These are phyloP conservation scores for Furcasterigmium sp. DNA, from an alignment of 2,329 filamentous ascomycete species.

Conservation along the genomic window DNA sequence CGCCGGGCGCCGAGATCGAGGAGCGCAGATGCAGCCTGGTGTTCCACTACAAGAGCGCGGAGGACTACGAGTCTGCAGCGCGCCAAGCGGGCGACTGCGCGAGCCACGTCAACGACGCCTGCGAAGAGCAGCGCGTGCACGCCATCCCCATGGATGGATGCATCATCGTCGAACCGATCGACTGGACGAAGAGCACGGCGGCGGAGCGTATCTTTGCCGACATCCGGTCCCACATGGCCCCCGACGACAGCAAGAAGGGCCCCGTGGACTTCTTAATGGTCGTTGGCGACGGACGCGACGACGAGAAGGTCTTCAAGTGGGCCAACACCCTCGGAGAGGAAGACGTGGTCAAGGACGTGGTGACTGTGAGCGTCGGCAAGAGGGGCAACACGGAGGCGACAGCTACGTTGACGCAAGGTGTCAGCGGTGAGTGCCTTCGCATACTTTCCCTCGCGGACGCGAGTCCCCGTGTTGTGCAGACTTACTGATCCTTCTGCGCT, in stretches of 20 bases:
- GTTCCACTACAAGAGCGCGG: constrained; percentile 82
- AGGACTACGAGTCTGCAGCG: constrained; percentile 68
- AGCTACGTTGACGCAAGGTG: constrained; percentile 82
- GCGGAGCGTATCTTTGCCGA: constrained; percentile 67
- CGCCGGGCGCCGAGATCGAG: constrained; percentile 82
- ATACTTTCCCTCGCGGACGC: not conserved
- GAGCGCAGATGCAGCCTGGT: constrained; percentile 87
- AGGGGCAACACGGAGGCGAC: constrained; percentile 83
- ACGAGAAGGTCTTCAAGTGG: constrained; percentile 93
- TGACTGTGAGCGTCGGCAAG: constrained; percentile 75
- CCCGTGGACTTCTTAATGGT: constrained; percentile 82
- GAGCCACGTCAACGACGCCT: constrained; percentile 92
- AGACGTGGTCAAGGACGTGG: constrained; percentile 60
- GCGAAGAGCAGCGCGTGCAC: constrained; percentile 75
- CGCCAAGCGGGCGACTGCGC: constrained; percentile 85
- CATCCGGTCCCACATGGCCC: constrained; percentile 34
- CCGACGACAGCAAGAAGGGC: constrained; percentile 24
- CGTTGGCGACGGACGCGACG: constrained; percentile 84
- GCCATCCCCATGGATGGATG: constrained; percentile 76
- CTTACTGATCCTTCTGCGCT: not conserved
- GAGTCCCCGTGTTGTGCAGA: not conserved
- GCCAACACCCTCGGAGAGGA: constrained; percentile 68
- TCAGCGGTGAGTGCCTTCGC: constrained; percentile 63
- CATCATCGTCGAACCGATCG: constrained; percentile 77
- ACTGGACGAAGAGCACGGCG: constrained; percentile 85